phyloP scores from a whole-genome alignment of 2,329 filamentous ascomycete species.

The Aspergillus pseudoterreus region DNA sequence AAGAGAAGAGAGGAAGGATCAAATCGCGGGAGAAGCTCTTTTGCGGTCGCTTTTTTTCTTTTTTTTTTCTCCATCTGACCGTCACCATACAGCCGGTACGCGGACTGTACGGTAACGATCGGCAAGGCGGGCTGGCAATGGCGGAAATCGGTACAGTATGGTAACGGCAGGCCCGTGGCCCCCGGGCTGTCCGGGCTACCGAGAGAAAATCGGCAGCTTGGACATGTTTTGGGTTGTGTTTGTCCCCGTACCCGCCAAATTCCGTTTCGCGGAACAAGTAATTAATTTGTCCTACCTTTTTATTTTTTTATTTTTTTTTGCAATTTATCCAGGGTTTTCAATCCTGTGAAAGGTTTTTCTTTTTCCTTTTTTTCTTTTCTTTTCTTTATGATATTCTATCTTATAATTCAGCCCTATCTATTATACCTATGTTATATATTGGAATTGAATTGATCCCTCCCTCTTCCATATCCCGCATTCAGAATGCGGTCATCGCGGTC shows the following conservation, averaged over 20 bases:
- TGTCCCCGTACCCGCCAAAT: constrained; percentile 9
- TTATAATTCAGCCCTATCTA: too few relatives aligned
- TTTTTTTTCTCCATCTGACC: constrained; percentile 33
- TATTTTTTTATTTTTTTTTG: not conserved
- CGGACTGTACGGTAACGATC: constrained; percentile 18
- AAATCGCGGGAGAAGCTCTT: constrained; percentile 28
- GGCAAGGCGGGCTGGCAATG: constrained; percentile 11
- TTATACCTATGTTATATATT: too few relatives aligned
- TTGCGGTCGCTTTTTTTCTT: constrained; percentile 29
- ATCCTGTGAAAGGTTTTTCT: not conserved
- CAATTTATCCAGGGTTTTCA: too few relatives aligned
- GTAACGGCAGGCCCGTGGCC: constrained; percentile 24
- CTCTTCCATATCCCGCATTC: too few relatives aligned
- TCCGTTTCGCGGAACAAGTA: constrained; percentile 15
- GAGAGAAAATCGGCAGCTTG: constrained; percentile 7
- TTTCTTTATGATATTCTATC: too few relatives aligned
- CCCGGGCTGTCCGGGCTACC: constrained; percentile 18
- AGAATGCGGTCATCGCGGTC: not conserved
- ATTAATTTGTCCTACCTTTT: not conserved
- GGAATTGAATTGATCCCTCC: too few relatives aligned
- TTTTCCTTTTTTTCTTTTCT: not conserved
- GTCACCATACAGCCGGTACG: constrained; percentile 33
- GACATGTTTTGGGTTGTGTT: constrained; percentile 5
- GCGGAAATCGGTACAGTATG: constrained; percentile 15
- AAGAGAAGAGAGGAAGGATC: constrained; percentile 24